Evolutionary conservation across 441 rosid genomes (phyloP).

Genomic region (Biscutella laevigata): DNA sequence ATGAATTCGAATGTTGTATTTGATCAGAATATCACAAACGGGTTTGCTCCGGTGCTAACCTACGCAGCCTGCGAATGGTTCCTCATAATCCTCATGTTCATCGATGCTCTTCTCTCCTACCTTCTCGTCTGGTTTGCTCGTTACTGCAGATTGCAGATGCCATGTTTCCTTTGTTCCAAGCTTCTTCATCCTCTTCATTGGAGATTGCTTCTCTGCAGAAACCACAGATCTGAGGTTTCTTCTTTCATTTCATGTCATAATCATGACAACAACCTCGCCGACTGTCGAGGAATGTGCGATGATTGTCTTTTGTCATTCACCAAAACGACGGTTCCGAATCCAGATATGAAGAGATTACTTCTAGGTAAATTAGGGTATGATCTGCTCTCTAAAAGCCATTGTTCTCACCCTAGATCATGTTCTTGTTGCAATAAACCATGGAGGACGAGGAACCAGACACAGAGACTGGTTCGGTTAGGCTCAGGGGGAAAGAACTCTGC

Average conservation of each 20-base stretch:
- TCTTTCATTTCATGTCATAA: constrained; percentile 44
- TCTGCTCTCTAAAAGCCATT: constrained; percentile 27
- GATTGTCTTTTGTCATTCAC: constrained; percentile 53
- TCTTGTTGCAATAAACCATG: constrained; percentile 58
- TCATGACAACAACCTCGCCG: constrained; percentile 57
- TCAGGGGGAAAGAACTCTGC: constrained; percentile 22
- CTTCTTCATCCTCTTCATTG: constrained; percentile 55
- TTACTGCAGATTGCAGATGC: constrained; percentile 47
- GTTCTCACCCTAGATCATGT: constrained; percentile 34
- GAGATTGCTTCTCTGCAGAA: constrained; percentile 40
- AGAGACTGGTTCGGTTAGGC: constrained; percentile 32
- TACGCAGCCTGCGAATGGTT: constrained; percentile 69
- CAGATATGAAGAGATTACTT: constrained; percentile 32
- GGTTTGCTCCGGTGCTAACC: constrained; percentile 30
- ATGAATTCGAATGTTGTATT: constrained; percentile 21
- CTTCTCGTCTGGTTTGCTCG: constrained; percentile 51
- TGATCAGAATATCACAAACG: constrained; percentile 14
- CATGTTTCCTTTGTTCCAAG: constrained; percentile 74
- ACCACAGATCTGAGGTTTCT: constrained; percentile 59
- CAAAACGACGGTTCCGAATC: constrained; percentile 31
- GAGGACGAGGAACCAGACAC: constrained; percentile 35
- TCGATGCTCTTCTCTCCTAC: constrained; percentile 52
- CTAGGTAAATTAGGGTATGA: constrained; percentile 40
- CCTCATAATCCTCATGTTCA: constrained; percentile 47
- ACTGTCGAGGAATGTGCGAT: constrained; percentile 48